Evolutionary conservation across 2,329 filamentous ascomycete genomes (phyloP).

Genomic region (Delphinella strobiligena): DNA sequence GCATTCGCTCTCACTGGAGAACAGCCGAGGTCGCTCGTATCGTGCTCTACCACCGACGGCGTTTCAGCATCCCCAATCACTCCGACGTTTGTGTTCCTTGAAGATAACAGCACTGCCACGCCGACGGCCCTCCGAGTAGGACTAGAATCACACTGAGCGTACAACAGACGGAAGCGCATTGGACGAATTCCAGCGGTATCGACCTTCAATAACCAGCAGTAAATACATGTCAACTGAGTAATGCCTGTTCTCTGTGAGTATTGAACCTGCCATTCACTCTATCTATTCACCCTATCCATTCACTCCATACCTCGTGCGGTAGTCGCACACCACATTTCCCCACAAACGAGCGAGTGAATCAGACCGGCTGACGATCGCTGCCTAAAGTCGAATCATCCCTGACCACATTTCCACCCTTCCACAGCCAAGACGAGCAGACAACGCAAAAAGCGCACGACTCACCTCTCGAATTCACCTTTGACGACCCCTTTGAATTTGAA

Average conservation of each 20-base stretch:
- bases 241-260: conserved; percentile 11
- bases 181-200: background rate
- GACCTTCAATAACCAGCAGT: background rate
- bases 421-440: conserved; percentile 14
- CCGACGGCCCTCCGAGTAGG: no score
- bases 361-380: background rate
- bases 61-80: no score
- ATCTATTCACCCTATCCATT: background rate
- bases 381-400: conserved; percentile 13
- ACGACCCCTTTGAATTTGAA: conserved; percentile 15
- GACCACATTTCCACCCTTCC: conserved; percentile 22
- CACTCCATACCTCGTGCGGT: no score
- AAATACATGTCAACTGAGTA: conserved; percentile 1
- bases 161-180: no score
- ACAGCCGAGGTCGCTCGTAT: background rate
- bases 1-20: background rate
- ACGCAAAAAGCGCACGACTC: conserved; percentile 17
- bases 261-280: background rate
- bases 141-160: no score
- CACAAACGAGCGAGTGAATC: no score
- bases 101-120: no score
- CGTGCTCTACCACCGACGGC: background rate
- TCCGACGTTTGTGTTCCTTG: no score
- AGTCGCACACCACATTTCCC: no score
- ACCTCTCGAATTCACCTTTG: conserved; percentile 21